Evolutionary conservation across 768 basidiomycete genomes (phyloP).

Genomic region (Mycena chlorophos): DNA sequence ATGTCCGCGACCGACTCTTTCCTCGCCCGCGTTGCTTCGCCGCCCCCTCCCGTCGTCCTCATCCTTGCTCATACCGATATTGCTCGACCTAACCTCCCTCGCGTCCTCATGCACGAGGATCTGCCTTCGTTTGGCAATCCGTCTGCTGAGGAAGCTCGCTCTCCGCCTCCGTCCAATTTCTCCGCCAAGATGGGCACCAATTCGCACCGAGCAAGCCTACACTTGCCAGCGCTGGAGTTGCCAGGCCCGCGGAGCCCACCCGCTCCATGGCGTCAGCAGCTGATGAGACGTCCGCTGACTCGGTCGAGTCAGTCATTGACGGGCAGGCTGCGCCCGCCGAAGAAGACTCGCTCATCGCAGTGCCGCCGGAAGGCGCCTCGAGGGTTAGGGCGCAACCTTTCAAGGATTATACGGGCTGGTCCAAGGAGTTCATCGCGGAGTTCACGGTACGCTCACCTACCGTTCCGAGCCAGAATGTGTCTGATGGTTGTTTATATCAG

Average conservation of each 20-base stretch:
- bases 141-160: not conserved
- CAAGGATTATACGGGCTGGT: no score
- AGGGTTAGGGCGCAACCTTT: no score
- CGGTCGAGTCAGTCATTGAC: not conserved
- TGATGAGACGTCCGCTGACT: not conserved
- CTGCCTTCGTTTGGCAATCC: not conserved
- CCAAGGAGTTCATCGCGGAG: no score
- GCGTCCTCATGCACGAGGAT: conserved; percentile 6
- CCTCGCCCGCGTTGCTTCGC: not conserved
- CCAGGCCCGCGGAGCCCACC: no score
- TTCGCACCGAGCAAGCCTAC: not conserved
- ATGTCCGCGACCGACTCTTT: not conserved
- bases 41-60: conserved; percentile 1
- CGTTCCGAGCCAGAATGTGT: no score
- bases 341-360: no score
- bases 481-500: no score
- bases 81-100: not conserved
- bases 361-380: no score
- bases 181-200: not conserved
- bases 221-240: not conserved
- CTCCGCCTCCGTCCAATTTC: not conserved
- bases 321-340: no score
- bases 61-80: conserved; percentile 3
- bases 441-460: no score
- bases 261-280: no score